phyloP scores from a whole-genome alignment of 2,329 filamentous ascomycete species.

The Penicillium sp. region DNA sequence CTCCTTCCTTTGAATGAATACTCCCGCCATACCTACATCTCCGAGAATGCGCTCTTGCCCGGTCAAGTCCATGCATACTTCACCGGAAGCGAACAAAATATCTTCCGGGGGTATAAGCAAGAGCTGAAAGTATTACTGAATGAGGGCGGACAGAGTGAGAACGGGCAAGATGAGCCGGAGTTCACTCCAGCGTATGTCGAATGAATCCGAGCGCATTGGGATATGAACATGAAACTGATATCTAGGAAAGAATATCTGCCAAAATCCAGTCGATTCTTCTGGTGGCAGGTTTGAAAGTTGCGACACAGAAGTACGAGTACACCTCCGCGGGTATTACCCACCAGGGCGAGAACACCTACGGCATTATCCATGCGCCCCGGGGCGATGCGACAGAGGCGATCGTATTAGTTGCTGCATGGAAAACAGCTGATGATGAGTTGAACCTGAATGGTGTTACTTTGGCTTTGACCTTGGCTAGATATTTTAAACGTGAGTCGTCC shows the following conservation, averaged over 20 bases:
- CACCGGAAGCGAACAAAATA: slow-evolving; percentile 89
- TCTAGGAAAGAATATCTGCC: slow-evolving; percentile 55
- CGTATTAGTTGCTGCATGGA: slow-evolving; percentile 87
- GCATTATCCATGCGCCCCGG: slow-evolving; percentile 85
- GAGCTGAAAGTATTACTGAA: slow-evolving; percentile 64
- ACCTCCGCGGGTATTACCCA: slow-evolving; percentile 71
- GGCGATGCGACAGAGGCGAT: slow-evolving; percentile 97
- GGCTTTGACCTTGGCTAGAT: slow-evolving; percentile 81
- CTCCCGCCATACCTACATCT: slow-evolving; percentile 90
- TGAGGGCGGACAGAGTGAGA: slow-evolving; percentile 30
- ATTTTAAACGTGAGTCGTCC: slow-evolving; percentile 74
- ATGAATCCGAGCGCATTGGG: neutral
- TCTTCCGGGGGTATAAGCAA: slow-evolving; percentile 85
- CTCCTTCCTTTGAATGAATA: slow-evolving; percentile 87
- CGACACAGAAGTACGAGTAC: slow-evolving; percentile 85
- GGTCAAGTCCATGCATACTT: slow-evolving; percentile 99
- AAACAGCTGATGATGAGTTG: slow-evolving; percentile 71
- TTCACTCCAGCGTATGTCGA: slow-evolving; percentile 31
- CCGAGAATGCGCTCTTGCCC: slow-evolving; percentile 91
- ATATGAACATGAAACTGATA: slow-evolving; percentile 14
- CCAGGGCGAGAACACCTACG: slow-evolving; percentile 86
- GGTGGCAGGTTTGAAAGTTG: slow-evolving; percentile 80
- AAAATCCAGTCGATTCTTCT: slow-evolving; percentile 73
- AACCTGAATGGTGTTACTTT: slow-evolving; percentile 88
- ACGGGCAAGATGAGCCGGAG: slow-evolving; percentile 19